These are phyloP conservation scores for Murraya koenigii DNA, from an alignment of 345 rosid genomes.

Conservation along the genomic window DNA sequence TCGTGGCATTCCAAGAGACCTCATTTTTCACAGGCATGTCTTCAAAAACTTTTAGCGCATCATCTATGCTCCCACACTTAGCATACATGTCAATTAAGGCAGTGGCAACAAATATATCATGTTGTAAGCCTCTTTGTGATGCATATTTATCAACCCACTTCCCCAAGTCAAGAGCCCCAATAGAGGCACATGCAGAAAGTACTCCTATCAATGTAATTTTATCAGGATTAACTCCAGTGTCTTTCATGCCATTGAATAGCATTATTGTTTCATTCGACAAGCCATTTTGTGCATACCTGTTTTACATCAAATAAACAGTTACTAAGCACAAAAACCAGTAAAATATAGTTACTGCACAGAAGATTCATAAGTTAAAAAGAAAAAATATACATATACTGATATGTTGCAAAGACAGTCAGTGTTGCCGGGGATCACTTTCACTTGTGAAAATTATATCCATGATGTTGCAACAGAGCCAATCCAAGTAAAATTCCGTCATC, in stretches of 20 bases:
- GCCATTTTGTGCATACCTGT: conserved; percentile 85
- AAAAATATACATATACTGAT: not conserved
- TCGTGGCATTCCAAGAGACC: conserved; percentile 92
- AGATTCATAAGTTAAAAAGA: not conserved
- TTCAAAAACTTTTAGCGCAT: conserved; percentile 69
- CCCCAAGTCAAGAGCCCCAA: conserved; percentile 81
- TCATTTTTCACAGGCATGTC: conserved; percentile 66
- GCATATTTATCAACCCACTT: conserved; percentile 54
- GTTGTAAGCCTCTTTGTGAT: conserved; percentile 39
- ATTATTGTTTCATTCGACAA: conserved; percentile 63
- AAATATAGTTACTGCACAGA: not conserved
- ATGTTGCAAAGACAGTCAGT: not conserved
- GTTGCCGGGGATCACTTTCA: not conserved
- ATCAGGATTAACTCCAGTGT: conserved; percentile 41
- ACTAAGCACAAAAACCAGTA: conserved; percentile 2
- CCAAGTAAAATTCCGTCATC: not conserved
- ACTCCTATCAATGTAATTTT: conserved; percentile 55
- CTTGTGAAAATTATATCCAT: not conserved
- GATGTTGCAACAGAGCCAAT: not conserved
- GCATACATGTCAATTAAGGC: conserved; percentile 91
- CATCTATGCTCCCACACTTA: conserved; percentile 69
- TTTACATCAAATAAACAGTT: conserved; percentile 8
- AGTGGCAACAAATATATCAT: conserved; percentile 61
- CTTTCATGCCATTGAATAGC: conserved; percentile 55
- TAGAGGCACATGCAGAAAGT: conserved; percentile 73